Percentiles rank a stretch among this genome's conserved stretches.
Evolutionary conservation across 176 grass and related monocot genomes (phyloP).

Genomic region (Neostapfia colusana): DNA sequence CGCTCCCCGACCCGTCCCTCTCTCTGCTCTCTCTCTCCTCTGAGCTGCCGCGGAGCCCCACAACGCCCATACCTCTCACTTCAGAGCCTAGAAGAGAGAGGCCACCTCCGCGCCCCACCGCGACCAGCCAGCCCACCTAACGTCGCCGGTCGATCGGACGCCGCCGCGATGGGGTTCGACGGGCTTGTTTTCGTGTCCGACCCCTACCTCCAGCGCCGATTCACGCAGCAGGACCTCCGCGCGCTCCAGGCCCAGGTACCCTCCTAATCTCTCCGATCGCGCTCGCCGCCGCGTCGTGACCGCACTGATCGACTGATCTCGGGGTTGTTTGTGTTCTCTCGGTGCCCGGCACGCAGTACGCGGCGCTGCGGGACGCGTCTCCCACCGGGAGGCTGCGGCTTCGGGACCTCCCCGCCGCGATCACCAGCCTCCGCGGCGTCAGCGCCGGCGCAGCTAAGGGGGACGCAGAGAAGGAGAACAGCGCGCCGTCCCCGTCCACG

Average conservation of each 20-base stretch:
- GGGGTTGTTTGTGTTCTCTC: not conserved
- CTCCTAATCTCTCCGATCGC: not conserved
- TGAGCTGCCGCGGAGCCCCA: slow-evolving; percentile 32
- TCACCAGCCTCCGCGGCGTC: slow-evolving; percentile 45
- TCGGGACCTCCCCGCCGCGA: slow-evolving; percentile 59
- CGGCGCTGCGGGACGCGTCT: slow-evolving; percentile 46
- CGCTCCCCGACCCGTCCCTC: not conserved
- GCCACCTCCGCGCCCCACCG: not conserved
- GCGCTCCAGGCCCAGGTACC: slow-evolving; percentile 58
- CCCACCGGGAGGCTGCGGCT: slow-evolving; percentile 50
- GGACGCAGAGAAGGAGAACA: slow-evolving; percentile 52
- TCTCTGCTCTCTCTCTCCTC: slow-evolving; percentile 5
- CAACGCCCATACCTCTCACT: not conserved
- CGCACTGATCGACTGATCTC: not conserved
- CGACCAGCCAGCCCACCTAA: slow-evolving; percentile 24
- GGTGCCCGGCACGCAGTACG: slow-evolving; percentile 37
- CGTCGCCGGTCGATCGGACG: not conserved
- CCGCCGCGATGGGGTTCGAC: slow-evolving; percentile 42
- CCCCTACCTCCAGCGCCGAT: slow-evolving; percentile 76
- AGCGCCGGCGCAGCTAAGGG: not conserved
- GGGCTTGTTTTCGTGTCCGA: slow-evolving; percentile 65
- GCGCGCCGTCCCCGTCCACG: not conserved
- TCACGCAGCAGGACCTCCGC: slow-evolving; percentile 83
- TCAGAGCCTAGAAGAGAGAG: not conserved
- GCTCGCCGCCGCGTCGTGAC: not conserved